These are phyloP conservation scores for Chenopodium quinoa DNA, from an alignment of 148 eudicot species.

Conservation along the genomic window DNA sequence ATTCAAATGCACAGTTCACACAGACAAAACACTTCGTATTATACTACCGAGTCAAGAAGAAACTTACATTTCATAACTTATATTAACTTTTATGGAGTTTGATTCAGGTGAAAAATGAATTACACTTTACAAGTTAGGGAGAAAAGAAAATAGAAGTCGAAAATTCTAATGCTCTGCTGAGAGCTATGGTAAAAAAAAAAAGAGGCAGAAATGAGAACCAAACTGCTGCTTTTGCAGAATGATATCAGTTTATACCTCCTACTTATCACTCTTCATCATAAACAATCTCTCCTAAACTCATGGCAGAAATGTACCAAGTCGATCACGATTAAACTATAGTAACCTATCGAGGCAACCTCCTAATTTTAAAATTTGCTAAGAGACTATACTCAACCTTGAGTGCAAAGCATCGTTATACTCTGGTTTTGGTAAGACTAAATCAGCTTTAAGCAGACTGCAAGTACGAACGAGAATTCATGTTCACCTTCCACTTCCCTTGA, in stretches of 20 bases:
- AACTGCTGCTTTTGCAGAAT: slow-evolving; percentile 27
- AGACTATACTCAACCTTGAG: background rate
- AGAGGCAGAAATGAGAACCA: slow-evolving; percentile 7
- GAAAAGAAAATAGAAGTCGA: background rate
- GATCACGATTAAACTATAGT: background rate
- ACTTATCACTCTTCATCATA: slow-evolving; percentile 12
- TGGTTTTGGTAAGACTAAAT: background rate
- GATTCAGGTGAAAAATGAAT: slow-evolving; percentile 20
- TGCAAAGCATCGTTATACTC: background rate
- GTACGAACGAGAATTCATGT: background rate
- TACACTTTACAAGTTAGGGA: slow-evolving; percentile 28
- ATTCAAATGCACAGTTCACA: too few species aligned
- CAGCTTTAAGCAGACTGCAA: slow-evolving; percentile 3
- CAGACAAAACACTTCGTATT: background rate
- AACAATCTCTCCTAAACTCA: background rate
- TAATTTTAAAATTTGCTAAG: background rate
- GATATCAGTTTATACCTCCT: slow-evolving; percentile 21
- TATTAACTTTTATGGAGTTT: background rate
- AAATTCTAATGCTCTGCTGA: background rate
- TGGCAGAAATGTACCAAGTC: background rate
- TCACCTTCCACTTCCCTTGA: background rate
- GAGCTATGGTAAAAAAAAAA: background rate
- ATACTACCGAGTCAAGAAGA: too few species aligned
- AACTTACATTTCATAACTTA: slow-evolving; percentile 12
- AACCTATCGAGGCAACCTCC: background rate